Evolutionary conservation across 208 protist genomes (phyloP), one percentile per base, ranked within the genome.

Genomic region (Endotrypanum monterogeii): DNA sequence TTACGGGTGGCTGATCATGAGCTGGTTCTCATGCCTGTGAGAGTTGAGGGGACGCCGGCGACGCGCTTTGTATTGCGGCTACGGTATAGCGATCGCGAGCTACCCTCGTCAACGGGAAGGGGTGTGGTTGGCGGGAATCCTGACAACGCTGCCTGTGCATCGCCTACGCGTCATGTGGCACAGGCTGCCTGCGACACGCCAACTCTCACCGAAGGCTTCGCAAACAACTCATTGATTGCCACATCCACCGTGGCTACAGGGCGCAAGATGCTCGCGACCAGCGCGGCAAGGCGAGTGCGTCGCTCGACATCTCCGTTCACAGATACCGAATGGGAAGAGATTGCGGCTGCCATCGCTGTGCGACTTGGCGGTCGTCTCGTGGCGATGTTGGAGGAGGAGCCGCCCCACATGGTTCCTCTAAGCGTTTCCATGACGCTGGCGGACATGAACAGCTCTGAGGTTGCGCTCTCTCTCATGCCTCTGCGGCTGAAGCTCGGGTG

Each of bases 401-500:
- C 88, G 25, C 28, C 73, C 1, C 74, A 73, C 2, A 68, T 90
- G 48, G 74, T 94, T 50, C 89, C 91, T 23, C 78, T 92, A 37
- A 92, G 86, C 68, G 87, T 96, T 18, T 83, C 87, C 9, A 85
- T 89, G 74, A 67, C 81, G 60, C 79, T 94, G 39, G 89, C 89
- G 5, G 89, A 94, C 66, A 81, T 86, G 63, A 86, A 78, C 8
- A 79, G 67, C 67, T 71, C 80, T 50, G 80, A 88, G 28, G 85
- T 78, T 44, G 84, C 83, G 39, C 78, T 91, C 25, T 70, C 75
- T 37, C 83, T 97, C 46, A n/a, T 60, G 20, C 93, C 91, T 18
- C 76, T 96, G 61, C 90, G 85, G 20, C 83, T 98, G 52, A 96
- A 96, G 79, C 73, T 96, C 23, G 94, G 94, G 32, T 93, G 88